phyloP scores from a whole-genome alignment of 306 rosid species.

The Castanea mollissima region DNA sequence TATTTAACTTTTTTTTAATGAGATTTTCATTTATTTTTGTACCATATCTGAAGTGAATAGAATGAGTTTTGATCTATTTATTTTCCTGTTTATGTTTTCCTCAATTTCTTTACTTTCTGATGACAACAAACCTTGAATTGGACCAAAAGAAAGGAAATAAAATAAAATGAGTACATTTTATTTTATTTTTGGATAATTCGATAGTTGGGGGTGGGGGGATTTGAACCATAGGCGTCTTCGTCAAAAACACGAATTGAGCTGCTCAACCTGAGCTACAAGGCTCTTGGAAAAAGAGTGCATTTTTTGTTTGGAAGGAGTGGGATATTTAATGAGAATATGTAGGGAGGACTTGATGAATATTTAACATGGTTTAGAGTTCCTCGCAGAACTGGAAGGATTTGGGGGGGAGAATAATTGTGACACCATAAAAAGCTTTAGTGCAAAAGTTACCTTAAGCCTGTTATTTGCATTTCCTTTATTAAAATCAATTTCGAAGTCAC shows the following conservation, averaged over 20 bases:
- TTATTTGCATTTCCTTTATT: not conserved
- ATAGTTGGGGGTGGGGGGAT: too few species aligned
- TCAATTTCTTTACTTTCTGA: not conserved
- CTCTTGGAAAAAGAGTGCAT: not conserved
- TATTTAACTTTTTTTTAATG: too few species aligned
- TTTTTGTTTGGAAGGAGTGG: not conserved
- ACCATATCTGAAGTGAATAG: too few species aligned
- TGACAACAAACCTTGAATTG: not conserved
- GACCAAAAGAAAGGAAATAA: not conserved
- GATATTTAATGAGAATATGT: not conserved
- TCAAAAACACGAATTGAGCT: too few species aligned
- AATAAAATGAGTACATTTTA: not conserved
- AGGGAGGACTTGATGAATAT: conserved; percentile 3
- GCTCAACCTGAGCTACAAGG: too few species aligned
- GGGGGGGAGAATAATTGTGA: not conserved
- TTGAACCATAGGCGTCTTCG: too few species aligned
- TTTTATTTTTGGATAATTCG: too few species aligned
- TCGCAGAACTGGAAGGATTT: not conserved
- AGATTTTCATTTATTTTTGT: too few species aligned
- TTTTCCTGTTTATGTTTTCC: not conserved
- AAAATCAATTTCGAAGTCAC: not conserved
- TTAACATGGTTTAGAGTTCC: not conserved
- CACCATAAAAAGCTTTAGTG: not conserved
- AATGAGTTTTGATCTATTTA: too few species aligned
- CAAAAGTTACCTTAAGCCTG: not conserved